Evolutionary conservation across 306 rosid genomes (phyloP), one percentile per base, ranked within the genome.

Genomic region (Pyrus communis): DNA sequence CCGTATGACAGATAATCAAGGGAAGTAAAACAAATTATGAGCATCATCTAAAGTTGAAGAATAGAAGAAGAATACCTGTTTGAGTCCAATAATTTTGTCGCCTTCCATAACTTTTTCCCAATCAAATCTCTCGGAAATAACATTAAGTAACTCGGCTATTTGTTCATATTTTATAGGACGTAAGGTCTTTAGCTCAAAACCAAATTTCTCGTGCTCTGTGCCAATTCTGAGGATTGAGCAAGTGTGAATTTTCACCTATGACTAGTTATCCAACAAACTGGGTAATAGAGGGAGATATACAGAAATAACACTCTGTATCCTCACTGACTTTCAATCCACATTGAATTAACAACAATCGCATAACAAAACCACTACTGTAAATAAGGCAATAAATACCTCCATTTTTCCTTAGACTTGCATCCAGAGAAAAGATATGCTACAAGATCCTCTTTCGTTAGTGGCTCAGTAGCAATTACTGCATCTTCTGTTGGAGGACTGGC

Each of bases 151-250:
- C 72, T 90, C 92, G 65, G 93, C 85, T 83, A 96, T 96, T 87
- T 92, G 98, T 49, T 89, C 97, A 76, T 90, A 96, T 74, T 80
- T 89, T 88, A 92, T 87, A 69, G 98, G 98, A 55, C 84, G 87
- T 85, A 89, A 83, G 43, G 88, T 82, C 89, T 85, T 91, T 74
- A 86, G 73, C 80, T 96, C 93, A 81, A 96, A 92, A 71, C 99
- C 98, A 77, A 96, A 96, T 91, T 96, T 96, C 90, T 96, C 99
- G 31, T 96, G 99, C 79, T 96, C 99, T 76, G 99, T 92, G 67
- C 99, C 99, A 79, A 96, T 92, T 88, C 99, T 96, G 95, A 62
- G 31, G 70, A 30, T 74, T 45, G 13, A 62, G 22, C 38, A 62
- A 12, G 68, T 23, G 28, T 9, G 19, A 51, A 28, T 11, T 28